Evolutionary conservation across 177 flowering plant species (phyloP), one percentile per base, ranked within the genome.

Genomic region (Vitis hybrid): DNA sequence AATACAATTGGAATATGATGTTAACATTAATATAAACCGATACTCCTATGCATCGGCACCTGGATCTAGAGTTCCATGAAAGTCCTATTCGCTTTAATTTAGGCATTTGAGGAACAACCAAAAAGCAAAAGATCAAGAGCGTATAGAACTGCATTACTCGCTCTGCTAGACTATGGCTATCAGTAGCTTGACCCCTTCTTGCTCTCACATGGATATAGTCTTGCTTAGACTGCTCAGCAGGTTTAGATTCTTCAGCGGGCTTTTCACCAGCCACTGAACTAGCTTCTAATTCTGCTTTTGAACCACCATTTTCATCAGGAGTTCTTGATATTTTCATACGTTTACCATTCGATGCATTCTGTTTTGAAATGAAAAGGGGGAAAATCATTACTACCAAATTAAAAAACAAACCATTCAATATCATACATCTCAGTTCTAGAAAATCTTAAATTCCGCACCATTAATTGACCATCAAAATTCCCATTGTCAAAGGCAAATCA

Each of bases 171-270:
- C 98, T 95, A 81, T 95, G 99, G 83, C 97, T 91, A 78, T 95
- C 98, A 51, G 99, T 93, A 58, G 98, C 99, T 87, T 96, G 98
- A 27, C 98, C 98, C 79, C 97, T 88, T 82, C 99, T 86, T 2
- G 98, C 99, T 82, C 99, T 79, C 67, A 96, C 98, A 80, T 96
- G 98, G 67, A 96, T 96, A 67, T 86, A 96, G 67, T 91, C 99
- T 79, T 80, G 88, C 76, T 92, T 93, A 14, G 91, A 86, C 11
- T 87, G 87, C 77, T 89, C 97, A 0, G 84, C 32, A 16, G 86
- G 75, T 75, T 82, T 86, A 19, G 67, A 68, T 75, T 85, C 83
- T 65, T 85, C 90, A 30, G 75, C 69, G 58, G 77, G 69, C 74
- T 86, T 89, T 60, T 73, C 73, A 70, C 77, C 84, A 40, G 61